phyloP scores from a whole-genome alignment of 140 eudicot genomes.

The Bidens hawaiensis region DNA sequence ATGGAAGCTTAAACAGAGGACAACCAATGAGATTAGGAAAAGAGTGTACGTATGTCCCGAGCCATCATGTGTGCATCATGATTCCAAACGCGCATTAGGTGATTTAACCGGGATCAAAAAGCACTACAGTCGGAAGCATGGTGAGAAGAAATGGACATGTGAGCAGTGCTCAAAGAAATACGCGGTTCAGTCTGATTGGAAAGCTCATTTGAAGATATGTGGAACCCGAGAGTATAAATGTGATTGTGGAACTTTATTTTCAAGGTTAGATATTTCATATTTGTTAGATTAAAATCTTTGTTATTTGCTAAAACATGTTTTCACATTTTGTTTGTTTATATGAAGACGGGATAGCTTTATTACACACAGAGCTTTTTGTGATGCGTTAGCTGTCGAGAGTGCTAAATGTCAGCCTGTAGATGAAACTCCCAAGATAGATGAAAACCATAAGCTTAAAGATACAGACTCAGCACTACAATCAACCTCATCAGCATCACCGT shows the following conservation, averaged over 20 bases:
- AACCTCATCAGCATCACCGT: slow-evolving; percentile 29
- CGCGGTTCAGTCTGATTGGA: slow-evolving; percentile 93
- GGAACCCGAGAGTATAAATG: slow-evolving; percentile 91
- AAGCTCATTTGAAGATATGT: slow-evolving; percentile 87
- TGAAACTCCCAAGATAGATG: slow-evolving; percentile 39
- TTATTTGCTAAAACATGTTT: slow-evolving; percentile 15
- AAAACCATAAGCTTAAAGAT: slow-evolving; percentile 36
- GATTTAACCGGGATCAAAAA: slow-evolving; percentile 91
- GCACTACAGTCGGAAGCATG: slow-evolving; percentile 81
- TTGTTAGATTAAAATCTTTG: slow-evolving; percentile 9
- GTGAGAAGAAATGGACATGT: slow-evolving; percentile 94
- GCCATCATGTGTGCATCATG: slow-evolving; percentile 77
- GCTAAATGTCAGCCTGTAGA: slow-evolving; percentile 49
- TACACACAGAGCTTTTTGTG: slow-evolving; percentile 93
- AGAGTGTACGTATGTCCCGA: slow-evolving; percentile 93
- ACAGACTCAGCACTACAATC: slow-evolving; percentile 36
- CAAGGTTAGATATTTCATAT: slow-evolving; percentile 69
- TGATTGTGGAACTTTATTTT: slow-evolving; percentile 84
- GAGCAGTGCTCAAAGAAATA: slow-evolving; percentile 86
- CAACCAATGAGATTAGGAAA: slow-evolving; percentile 72
- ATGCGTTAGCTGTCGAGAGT: slow-evolving; percentile 76
- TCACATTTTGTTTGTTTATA: slow-evolving; percentile 16
- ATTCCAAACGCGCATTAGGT: slow-evolving; percentile 81
- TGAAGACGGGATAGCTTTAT: slow-evolving; percentile 93
- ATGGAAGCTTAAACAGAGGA: slow-evolving; percentile 88